Percentiles rank a stretch among this genome's conserved stretches.
These are phyloP conservation scores for Corchorus olitorius DNA, from an alignment of 345 rosid genomes.

Conservation along the genomic window DNA sequence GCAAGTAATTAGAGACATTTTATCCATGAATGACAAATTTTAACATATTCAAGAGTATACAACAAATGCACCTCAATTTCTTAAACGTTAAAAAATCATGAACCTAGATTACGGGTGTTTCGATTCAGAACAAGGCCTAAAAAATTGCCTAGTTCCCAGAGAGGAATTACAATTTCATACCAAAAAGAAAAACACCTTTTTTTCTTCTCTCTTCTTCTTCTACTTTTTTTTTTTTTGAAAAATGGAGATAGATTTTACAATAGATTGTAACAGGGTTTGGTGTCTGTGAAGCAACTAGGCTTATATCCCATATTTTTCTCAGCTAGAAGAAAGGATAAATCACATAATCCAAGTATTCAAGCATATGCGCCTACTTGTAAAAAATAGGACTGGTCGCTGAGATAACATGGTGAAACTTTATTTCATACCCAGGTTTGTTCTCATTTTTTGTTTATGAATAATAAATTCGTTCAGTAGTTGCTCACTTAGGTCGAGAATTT, in stretches of 20 bases:
- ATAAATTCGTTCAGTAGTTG: neutral
- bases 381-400: neutral
- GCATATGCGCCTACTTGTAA: neutral
- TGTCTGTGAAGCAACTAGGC: neutral
- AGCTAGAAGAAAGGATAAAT: slow-evolving; percentile 5
- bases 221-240: neutral
- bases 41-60: no score
- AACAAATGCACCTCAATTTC: neutral
- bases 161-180: neutral
- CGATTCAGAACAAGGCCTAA: neutral
- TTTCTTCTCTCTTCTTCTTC: no score
- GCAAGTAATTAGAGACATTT: no score
- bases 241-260: neutral
- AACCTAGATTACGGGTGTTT: neutral
- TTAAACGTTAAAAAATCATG: neutral
- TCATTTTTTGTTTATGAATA: neutral
- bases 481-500: neutral
- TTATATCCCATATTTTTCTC: neutral
- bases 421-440: neutral
- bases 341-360: neutral
- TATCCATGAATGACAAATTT: no score
- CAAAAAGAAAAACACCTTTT: neutral
- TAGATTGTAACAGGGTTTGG: neutral
- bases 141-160: neutral
- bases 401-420: neutral